Percentiles rank a stretch among this genome's conserved stretches.
These are phyloP conservation scores for Mucor racemosus DNA, from an alignment of 371 early-diverging fungal species.

Conservation along the genomic window DNA sequence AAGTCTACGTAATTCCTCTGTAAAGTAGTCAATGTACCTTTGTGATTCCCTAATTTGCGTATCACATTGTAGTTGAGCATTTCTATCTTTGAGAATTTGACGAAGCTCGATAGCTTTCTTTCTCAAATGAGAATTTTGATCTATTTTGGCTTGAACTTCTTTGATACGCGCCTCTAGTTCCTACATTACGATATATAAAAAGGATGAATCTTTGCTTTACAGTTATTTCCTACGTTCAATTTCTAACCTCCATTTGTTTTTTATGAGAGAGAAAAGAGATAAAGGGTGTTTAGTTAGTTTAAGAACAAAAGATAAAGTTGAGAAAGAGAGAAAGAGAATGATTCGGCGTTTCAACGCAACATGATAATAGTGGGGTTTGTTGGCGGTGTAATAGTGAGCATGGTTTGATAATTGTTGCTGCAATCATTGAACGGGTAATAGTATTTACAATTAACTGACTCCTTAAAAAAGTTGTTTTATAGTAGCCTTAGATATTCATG, in stretches of 20 bases:
- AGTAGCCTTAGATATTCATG: too few species aligned
- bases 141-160: conserved; percentile 60
- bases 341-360: conserved; percentile 3
- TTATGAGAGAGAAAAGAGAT: neutral
- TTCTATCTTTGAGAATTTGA: conserved; percentile 61
- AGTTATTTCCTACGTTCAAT: neutral
- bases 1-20: conserved; percentile 60
- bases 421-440: too few species aligned
- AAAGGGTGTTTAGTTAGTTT: neutral
- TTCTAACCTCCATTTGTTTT: neutral
- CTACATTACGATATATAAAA: neutral
- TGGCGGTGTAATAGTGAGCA: neutral
- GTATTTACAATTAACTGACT: too few species aligned
- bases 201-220: neutral
- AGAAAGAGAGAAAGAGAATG: neutral
- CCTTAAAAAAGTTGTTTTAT: too few species aligned
- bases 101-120: conserved; percentile 74
- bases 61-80: conserved; percentile 76
- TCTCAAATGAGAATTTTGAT: conserved; percentile 65
- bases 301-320: neutral
- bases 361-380: neutral
- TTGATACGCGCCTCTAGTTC: conserved; percentile 40
- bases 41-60: conserved; percentile 76
- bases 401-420: too few species aligned
- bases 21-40: conserved; percentile 79